Conservation (phyloP, 208 protist genomes). For the Porcisia deanei region DNA sequence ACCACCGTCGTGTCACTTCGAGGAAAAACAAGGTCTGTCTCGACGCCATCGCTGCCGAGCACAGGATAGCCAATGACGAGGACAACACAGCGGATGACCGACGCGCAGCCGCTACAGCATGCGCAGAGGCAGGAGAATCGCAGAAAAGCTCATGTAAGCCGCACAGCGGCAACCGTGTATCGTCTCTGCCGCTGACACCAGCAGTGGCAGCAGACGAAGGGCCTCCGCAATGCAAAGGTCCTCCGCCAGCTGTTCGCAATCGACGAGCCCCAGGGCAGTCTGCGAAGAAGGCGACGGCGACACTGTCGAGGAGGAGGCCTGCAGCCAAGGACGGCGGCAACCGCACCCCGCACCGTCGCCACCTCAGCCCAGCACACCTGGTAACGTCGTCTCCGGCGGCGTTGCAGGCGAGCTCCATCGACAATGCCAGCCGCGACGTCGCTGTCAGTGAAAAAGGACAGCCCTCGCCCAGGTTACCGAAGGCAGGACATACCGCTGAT, state of each 20-base stretch:
- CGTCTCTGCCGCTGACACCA: neutral
- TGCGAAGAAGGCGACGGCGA: neutral
- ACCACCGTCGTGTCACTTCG: neutral
- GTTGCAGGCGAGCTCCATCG: slow-evolving; percentile 1
- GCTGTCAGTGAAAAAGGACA: neutral
- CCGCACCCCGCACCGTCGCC: slow-evolving; percentile 2
- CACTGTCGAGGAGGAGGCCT: neutral
- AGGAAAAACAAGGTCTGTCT: neutral
- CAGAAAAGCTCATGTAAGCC: neutral
- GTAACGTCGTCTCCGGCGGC: slow-evolving; percentile 3
- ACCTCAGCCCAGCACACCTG: slow-evolving; percentile 4
- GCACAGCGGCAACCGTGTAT: neutral
- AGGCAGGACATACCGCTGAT: neutral
- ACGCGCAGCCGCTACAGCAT: neutral
- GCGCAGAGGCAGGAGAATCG: neutral
- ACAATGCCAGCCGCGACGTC: neutral
- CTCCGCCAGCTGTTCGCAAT: neutral
- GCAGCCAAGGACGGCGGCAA: neutral
- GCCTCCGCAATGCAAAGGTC: neutral
- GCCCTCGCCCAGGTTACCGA: neutral
- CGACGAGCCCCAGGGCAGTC: neutral
- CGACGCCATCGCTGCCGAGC: neutral
- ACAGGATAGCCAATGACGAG: neutral
- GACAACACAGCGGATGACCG: neutral
- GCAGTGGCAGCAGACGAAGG: neutral